Evolutionary conservation across 2,329 filamentous ascomycete species (phyloP).

Genomic region (Microdochium nivale): DNA sequence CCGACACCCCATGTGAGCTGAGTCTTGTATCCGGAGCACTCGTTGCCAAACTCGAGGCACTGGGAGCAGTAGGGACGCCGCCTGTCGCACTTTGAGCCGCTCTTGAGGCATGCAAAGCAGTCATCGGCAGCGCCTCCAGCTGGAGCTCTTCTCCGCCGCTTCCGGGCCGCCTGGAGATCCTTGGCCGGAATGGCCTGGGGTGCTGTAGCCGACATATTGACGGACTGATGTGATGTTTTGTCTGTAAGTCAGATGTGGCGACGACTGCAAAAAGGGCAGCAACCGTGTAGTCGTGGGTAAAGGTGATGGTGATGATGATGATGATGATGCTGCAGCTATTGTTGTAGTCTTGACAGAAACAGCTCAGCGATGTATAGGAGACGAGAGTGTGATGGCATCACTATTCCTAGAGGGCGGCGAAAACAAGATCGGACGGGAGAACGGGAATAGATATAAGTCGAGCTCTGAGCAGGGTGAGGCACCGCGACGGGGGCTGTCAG

Average conservation of each 20-base stretch:
- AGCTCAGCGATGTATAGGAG: neutral
- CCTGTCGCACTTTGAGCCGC: constrained; percentile 79
- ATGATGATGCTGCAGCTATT: neutral
- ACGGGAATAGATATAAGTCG: constrained; percentile 1
- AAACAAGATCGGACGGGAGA: neutral
- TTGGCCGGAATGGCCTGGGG: constrained; percentile 18
- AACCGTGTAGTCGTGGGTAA: too few species aligned
- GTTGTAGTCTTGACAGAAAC: neutral
- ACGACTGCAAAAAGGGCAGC: too few species aligned
- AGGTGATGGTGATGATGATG: neutral
- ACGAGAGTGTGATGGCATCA: neutral
- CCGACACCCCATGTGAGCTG: constrained; percentile 95
- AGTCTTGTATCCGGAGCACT: constrained; percentile 94
- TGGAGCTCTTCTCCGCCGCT: constrained; percentile 81
- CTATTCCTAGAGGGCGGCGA: neutral
- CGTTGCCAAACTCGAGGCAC: constrained; percentile 83
- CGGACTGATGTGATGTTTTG: neutral
- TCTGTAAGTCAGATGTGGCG: neutral
- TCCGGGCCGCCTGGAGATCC: constrained; percentile 43
- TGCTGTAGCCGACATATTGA: neutral
- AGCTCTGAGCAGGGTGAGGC: neutral
- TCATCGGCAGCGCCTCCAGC: constrained; percentile 86
- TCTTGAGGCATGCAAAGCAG: constrained; percentile 87
- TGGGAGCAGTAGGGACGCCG: constrained; percentile 90
- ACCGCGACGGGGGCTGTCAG: neutral